Percentiles rank a stretch among this genome's conserved stretches.
Evolutionary conservation across 306 rosid genomes (phyloP).

Genomic region (Rubus idaeus): DNA sequence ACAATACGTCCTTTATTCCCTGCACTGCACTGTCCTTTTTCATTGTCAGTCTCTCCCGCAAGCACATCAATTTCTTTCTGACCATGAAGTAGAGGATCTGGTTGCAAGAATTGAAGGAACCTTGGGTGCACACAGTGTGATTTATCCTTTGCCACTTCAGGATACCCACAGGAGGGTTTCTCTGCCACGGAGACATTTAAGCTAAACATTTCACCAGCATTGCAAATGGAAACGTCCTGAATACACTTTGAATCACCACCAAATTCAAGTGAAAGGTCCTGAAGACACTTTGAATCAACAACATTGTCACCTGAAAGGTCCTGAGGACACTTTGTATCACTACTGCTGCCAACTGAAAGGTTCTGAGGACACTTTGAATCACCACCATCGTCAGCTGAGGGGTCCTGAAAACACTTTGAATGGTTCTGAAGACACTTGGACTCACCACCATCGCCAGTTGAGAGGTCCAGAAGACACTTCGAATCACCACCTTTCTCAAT

Average conservation of each 20-base stretch:
- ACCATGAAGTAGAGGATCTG: constrained; percentile 31
- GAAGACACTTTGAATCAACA: constrained; percentile 3
- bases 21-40: constrained; percentile 11
- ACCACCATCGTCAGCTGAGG: background rate
- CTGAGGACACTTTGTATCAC: constrained; percentile 10
- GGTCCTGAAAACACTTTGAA: background rate
- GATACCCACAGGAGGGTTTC: constrained; percentile 11
- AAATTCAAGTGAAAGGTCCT: background rate
- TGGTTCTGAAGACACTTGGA: background rate
- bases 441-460: background rate
- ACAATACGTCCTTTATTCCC: background rate
- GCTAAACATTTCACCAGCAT: constrained; percentile 4
- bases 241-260: constrained; percentile 8
- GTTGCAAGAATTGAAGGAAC: constrained; percentile 31
- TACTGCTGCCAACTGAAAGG: constrained; percentile 5
- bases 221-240: constrained; percentile 3
- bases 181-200: background rate
- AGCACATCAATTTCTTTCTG: constrained; percentile 4
- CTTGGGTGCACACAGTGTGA: constrained; percentile 1
- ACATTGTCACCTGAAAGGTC: constrained; percentile 5
- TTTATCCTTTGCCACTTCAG: background rate
- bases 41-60: constrained; percentile 1
- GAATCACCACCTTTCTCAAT: constrained; percentile 6
- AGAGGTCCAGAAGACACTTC: constrained; percentile 10
- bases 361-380: constrained; percentile 16